Percentiles rank a stretch among this genome's conserved stretches.
Conservation (phyloP, 2,329 filamentous ascomycete species). For the Diaporthe sp. region DNA sequence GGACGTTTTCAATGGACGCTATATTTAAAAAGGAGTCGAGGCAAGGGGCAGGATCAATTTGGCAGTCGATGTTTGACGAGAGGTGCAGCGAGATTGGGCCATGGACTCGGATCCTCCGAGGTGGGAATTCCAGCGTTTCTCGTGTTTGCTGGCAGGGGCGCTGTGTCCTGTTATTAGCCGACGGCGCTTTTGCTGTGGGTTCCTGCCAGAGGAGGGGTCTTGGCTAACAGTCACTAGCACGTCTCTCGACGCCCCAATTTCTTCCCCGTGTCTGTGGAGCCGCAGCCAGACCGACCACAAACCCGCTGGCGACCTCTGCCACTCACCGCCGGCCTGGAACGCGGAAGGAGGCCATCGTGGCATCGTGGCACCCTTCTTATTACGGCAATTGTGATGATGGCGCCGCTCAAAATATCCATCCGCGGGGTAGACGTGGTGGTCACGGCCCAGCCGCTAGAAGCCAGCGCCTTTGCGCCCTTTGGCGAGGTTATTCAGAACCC, state of each 20-base stretch:
- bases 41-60: conserved; percentile 24
- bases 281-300: conserved; percentile 3
- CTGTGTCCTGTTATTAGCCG: conserved; percentile 5
- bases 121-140: conserved; percentile 16
- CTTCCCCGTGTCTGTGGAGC: conserved; percentile 2
- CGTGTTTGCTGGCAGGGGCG: conserved; percentile 23
- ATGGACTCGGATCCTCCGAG: conserved; percentile 28
- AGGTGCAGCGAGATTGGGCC: conserved; percentile 30
- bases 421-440: conserved; percentile 64
- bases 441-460: conserved; percentile 75
- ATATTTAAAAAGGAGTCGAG: conserved; percentile 30
- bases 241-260: background rate
- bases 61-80: conserved; percentile 25
- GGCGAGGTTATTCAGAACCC: conserved; percentile 88
- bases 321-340: conserved; percentile 14
- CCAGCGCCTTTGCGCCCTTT: conserved; percentile 80
- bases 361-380: conserved; percentile 11
- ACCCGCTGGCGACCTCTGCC: conserved; percentile 6
- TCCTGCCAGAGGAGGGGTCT: too few relatives aligned
- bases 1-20: background rate
- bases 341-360: conserved; percentile 4
- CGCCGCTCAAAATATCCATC: conserved; percentile 54
- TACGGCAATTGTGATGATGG: conserved; percentile 24
- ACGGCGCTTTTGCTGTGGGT: background rate
- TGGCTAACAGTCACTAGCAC: conserved; percentile 11